These are phyloP conservation scores for Ogataea henricii DNA, from an alignment of 805 yeast species.

Conservation along the genomic window DNA sequence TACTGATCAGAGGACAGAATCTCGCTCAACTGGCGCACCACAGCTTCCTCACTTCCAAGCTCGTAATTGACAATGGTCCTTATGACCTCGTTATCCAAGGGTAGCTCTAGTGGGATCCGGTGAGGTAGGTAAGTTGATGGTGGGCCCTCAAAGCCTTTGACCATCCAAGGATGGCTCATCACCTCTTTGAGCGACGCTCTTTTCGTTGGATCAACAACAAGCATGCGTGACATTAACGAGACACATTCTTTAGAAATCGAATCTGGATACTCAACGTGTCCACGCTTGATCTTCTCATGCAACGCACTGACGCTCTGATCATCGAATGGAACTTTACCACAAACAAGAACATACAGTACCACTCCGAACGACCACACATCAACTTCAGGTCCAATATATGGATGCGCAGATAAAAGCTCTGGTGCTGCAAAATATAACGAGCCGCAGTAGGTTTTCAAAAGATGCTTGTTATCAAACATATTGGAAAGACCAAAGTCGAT, in stretches of 20 bases:
- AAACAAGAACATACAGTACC: slow-evolving; percentile 88
- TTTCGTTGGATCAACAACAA: slow-evolving; percentile 82
- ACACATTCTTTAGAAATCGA: slow-evolving; percentile 79
- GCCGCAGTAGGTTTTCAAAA: slow-evolving; percentile 94
- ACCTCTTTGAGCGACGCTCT: slow-evolving; percentile 83
- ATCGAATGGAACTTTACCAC: slow-evolving; percentile 98
- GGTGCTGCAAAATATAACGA: slow-evolving; percentile 98
- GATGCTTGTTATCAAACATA: slow-evolving; percentile 66
- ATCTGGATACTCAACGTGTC: slow-evolving; percentile 87
- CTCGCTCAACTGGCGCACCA: slow-evolving; percentile 54
- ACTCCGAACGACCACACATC: slow-evolving; percentile 99
- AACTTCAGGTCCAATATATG: slow-evolving; percentile 95
- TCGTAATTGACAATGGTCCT: slow-evolving; percentile 77
- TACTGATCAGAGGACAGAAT: slow-evolving; percentile 69
- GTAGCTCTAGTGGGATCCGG: slow-evolving; percentile 71
- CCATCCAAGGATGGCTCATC: slow-evolving; percentile 92
- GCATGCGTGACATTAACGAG: slow-evolving; percentile 80
- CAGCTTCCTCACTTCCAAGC: slow-evolving; percentile 67
- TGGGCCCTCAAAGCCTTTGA: slow-evolving; percentile 75
- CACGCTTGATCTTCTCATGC: slow-evolving; percentile 92
- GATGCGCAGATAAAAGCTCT: slow-evolving; percentile 87
- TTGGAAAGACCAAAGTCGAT: slow-evolving; percentile 96
- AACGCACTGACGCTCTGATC: slow-evolving; percentile 89
- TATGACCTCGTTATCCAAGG: slow-evolving; percentile 67
- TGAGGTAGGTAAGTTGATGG: slow-evolving; percentile 74